Evolutionary conservation across 176 grass and related monocot genomes (phyloP).

Genomic region (Bromus sterilis): DNA sequence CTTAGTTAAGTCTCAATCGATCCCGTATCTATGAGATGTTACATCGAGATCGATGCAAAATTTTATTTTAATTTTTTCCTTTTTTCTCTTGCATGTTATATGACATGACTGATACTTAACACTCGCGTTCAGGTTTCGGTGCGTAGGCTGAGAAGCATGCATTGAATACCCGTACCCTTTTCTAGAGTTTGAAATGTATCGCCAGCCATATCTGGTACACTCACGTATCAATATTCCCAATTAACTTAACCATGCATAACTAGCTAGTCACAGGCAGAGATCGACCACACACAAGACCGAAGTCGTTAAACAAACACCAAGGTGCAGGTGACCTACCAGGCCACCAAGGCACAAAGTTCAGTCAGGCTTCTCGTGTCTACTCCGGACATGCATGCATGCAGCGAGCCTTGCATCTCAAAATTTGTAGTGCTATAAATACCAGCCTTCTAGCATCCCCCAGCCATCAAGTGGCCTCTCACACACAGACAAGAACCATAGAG

Average conservation of each 20-base stretch:
- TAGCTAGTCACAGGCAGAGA: background rate
- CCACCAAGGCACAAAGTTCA: background rate
- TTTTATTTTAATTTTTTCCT: too few species aligned
- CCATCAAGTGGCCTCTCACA: background rate
- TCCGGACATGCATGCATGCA: background rate
- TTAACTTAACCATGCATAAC: background rate
- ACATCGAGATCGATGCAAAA: too few species aligned
- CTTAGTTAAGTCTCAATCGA: too few species aligned
- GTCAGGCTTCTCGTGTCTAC: too few species aligned
- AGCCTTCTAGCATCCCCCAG: background rate
- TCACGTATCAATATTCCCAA: background rate
- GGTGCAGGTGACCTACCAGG: background rate
- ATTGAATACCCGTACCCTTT: too few species aligned
- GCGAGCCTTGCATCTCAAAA: background rate
- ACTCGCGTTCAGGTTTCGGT: too few species aligned
- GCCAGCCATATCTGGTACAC: background rate
- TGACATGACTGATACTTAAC: too few species aligned
- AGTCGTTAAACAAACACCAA: background rate
- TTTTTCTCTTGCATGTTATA: too few species aligned
- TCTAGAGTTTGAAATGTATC: background rate
- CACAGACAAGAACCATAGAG: background rate
- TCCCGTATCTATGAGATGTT: too few species aligned
- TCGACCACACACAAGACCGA: background rate
- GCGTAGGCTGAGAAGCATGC: too few species aligned
- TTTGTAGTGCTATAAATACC: background rate